phyloP scores from a whole-genome alignment of 805 yeast species.

The Monosporozyma siamensis region DNA sequence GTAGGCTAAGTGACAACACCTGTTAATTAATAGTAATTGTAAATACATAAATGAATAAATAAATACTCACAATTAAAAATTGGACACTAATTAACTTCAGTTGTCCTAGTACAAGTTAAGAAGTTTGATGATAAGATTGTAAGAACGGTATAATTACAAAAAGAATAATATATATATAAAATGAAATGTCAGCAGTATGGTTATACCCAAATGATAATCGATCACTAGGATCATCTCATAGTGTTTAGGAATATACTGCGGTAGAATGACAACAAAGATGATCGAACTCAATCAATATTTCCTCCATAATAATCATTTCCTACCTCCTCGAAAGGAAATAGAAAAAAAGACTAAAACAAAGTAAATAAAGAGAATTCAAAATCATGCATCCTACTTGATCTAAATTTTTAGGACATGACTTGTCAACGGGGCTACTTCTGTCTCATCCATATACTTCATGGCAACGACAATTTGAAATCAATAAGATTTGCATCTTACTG shows the following conservation, averaged over 20 bases:
- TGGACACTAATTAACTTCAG: too few relatives aligned
- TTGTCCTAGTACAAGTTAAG: too few relatives aligned
- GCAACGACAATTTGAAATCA: slow-evolving; percentile 37
- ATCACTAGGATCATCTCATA: slow-evolving; percentile 89
- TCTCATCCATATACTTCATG: slow-evolving; percentile 38
- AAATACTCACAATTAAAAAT: neutral
- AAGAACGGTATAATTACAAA: too few relatives aligned
- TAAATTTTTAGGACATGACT: slow-evolving; percentile 44
- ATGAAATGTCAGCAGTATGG: slow-evolving; percentile 92
- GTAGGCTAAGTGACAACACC: too few relatives aligned
- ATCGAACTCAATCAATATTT: slow-evolving; percentile 58
- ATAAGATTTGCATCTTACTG: neutral
- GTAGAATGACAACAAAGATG: slow-evolving; percentile 44
- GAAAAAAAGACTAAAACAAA: slow-evolving; percentile 6
- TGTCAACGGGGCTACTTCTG: slow-evolving; percentile 98
- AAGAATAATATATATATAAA: too few relatives aligned
- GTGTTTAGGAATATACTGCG: slow-evolving; percentile 99
- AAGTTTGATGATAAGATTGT: too few relatives aligned
- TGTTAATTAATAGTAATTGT: neutral
- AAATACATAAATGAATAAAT: neutral
- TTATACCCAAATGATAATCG: slow-evolving; percentile 97
- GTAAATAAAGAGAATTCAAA: slow-evolving; percentile 29
- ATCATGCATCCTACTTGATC: slow-evolving; percentile 45
- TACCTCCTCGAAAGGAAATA: slow-evolving; percentile 13
- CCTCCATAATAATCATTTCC: too few relatives aligned